A percentile compares a stretch with the other conserved stretches of the same genome.
phyloP scores from a whole-genome alignment of 1,284 basidiomycete species.

The Heimioporus retisporus region DNA sequence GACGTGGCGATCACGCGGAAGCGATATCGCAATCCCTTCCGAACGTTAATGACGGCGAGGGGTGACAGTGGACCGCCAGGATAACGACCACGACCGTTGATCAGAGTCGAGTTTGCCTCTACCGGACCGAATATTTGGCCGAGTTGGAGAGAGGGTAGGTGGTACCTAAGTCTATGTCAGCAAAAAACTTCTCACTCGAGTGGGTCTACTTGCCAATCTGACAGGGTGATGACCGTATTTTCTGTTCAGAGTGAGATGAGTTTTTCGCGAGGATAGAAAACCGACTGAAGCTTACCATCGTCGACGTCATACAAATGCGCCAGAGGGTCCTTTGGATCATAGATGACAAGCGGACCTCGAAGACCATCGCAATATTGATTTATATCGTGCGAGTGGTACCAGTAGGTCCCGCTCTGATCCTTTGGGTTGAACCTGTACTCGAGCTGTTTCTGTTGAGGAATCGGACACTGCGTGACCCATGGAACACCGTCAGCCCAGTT shows the following conservation, averaged over 20 bases:
- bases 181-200: neutral
- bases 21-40: constrained; percentile 39
- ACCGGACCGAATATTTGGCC: too few species aligned
- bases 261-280: neutral
- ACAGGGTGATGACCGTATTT: constrained; percentile 41
- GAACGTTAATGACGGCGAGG: constrained; percentile 47
- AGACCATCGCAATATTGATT: constrained; percentile 59
- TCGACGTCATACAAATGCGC: constrained; percentile 49
- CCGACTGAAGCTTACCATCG: constrained; percentile 36
- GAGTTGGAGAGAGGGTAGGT: constrained; percentile 18
- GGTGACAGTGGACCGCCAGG: constrained; percentile 41
- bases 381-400: constrained; percentile 46
- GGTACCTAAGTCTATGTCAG: constrained; percentile 39
- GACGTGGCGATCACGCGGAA: constrained; percentile 47
- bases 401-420: constrained; percentile 42
- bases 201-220: constrained; percentile 24
- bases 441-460: constrained; percentile 34
- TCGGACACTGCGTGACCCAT: constrained; percentile 47
- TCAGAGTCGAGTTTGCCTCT: constrained; percentile 49
- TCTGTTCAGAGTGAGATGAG: constrained; percentile 22
- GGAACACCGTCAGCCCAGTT: constrained; percentile 46
- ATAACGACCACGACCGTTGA: constrained; percentile 62
- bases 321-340: constrained; percentile 50
- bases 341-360: constrained; percentile 53
- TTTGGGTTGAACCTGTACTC: constrained; percentile 29